Base-by-base conservation (phyloP, 2,329 filamentous ascomycete genomes). In the Diaporthe australafricana region DNA sequence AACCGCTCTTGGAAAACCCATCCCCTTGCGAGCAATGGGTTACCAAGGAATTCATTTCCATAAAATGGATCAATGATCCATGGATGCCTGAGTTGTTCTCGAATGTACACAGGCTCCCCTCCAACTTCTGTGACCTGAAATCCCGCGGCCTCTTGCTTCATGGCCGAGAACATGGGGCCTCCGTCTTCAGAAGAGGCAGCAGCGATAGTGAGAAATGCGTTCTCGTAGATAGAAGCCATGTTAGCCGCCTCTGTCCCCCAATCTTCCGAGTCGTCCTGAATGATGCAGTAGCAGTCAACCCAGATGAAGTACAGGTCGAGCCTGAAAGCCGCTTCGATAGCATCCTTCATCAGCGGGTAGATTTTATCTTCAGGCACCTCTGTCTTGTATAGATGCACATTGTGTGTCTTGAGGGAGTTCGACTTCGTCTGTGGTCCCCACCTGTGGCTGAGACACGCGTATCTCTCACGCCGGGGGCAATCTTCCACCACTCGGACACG, bases 1-100 rank as follows among this genome's bases (percentile, higher is more conserved):
- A 60, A 14, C 2, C 52, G 66, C 40, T 69, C 66, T 48, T 69
- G 52, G 25, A 57, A 69, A 5, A 69, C 40, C 66, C 66, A 69
- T 40, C 27, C 50, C 8, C 50, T 69, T 4, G 1, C 6, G 5
- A 56, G 66, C 0, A 30, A 22, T 40, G 9, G 32, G 3, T 38
- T 38, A 8, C 4, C 3, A 17, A 40, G 35, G 4, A 4, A 3
- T 35, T 52, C 47, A 20, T 56, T 7, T 8, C 20, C 22, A 9
- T 12, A 2, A 17, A 2, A 6, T 5, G 22, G 8, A 30, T 42
- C 12, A 14, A n/a, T 25, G 2, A 0, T 9, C 8, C 38, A 22
- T 11, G 66, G 50, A 20, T 68, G 66, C 16, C 14, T 6, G 4
- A 57, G 52, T 35, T 35, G 5, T 7, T 30, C 8, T n/a, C 66